Base-by-base conservation (phyloP, 805 yeast genomes). In the Candida awuae region DNA sequence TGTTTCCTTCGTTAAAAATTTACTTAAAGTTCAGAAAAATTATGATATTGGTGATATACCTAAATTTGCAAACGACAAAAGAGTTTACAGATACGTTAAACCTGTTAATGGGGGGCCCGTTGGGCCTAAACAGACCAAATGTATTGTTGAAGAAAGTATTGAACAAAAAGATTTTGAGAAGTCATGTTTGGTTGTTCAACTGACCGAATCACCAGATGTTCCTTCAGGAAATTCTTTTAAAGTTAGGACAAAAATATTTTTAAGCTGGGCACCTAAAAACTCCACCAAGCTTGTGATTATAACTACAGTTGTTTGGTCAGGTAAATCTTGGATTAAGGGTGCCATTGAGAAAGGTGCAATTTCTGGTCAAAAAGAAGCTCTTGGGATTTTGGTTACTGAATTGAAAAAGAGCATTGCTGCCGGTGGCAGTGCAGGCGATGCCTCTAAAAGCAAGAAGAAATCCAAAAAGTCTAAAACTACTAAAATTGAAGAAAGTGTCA, bases 151-250 rank as follows among this genome's bases (percentile, higher is more conserved):
- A 4, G 94, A 84, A 51, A 67, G 67, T 2, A 52, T 82, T 14
- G 75, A 76, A 22, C 64, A 69, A 31, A 63, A 54, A 39, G 78
- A 81, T 50, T 64, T 72, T 15, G 64, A 70, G 6, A 61, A 65
- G 19, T 61, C 55, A 41, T 65, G 77, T 17, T 63, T 66, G 22
- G 73, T 77, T 2, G 65, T 70, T 3, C 84, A 80, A 47, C 55
- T 65, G 1, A 77, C 87, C 0, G 71, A 68, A 35, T 79, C 86
- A 0, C 94, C 92, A 0, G 92, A 83, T 61, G 85, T 83, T n/a
- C 94, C 94, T 0, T 76, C 83, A 25, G 92, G 94, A 7, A 70
- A 66, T 46, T 65, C 81, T 0, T 84, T 84, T 48, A 66, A 69
- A 34, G 81, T 80, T 3, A 66, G 68, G 38, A 79, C 92, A 2